Evolutionary conservation across 805 yeast genomes (phyloP).

Genomic region (Debaryomyces hansenii): DNA sequence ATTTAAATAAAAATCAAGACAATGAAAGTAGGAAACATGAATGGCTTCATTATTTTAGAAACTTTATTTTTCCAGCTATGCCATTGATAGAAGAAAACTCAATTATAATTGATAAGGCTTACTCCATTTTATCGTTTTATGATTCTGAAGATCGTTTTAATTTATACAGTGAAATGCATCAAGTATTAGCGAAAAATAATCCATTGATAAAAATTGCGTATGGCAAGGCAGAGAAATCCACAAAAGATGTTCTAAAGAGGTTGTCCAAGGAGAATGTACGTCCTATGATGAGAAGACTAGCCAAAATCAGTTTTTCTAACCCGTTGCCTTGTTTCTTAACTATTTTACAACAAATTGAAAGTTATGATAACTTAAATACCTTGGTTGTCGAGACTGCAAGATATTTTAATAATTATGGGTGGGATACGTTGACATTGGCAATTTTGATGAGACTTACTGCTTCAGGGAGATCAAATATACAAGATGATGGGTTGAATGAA

Average conservation of each 20-base stretch:
- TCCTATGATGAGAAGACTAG: slow-evolving; percentile 69
- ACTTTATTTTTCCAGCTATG: slow-evolving; percentile 65
- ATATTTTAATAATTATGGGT: slow-evolving; percentile 71
- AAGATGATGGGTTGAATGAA: slow-evolving; percentile 77
- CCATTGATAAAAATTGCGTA: slow-evolving; percentile 58
- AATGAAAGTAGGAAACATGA: slow-evolving; percentile 11
- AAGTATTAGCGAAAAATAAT: slow-evolving; percentile 55
- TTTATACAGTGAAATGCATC: slow-evolving; percentile 76
- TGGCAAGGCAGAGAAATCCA: slow-evolving; percentile 71
- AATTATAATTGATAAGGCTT: slow-evolving; percentile 61
- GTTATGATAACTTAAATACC: slow-evolving; percentile 82
- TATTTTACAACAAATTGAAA: slow-evolving; percentile 79
- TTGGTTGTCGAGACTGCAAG: slow-evolving; percentile 77
- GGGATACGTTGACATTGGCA: slow-evolving; percentile 82
- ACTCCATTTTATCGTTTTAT: slow-evolving; percentile 49
- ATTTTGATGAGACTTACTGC: slow-evolving; percentile 66
- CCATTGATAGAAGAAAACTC: slow-evolving; percentile 56
- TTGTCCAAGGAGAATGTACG: slow-evolving; percentile 77
- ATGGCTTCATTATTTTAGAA: slow-evolving; percentile 65
- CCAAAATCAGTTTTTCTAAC: slow-evolving; percentile 69
- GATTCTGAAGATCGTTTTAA: slow-evolving; percentile 67
- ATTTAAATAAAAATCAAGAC: slow-evolving; percentile 23
- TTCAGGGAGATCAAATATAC: slow-evolving; percentile 64
- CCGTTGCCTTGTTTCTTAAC: slow-evolving; percentile 78
- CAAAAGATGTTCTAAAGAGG: slow-evolving; percentile 76